A percentile compares a stretch with the other conserved stretches of the same genome.
Conservation (phyloP, 2,329 filamentous ascomycete genomes). For the Macrophomina phaseolina region DNA sequence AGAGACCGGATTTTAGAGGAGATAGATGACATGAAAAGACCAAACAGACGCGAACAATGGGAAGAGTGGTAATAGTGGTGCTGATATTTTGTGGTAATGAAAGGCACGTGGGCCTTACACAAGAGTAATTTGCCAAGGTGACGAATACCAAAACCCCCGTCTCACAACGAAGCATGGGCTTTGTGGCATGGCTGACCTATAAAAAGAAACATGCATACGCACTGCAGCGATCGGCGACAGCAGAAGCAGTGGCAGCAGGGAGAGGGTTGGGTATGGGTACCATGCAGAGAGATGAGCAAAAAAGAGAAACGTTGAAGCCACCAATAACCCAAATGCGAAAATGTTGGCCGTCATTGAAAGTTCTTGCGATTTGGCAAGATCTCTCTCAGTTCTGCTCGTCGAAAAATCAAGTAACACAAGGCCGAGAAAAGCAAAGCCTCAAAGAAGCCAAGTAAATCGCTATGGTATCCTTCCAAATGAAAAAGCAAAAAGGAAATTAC, state of each 20-base stretch:
- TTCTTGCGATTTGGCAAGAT: conserved; percentile 7
- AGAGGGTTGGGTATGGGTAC: conserved; percentile 15
- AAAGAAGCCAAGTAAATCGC: conserved; percentile 9
- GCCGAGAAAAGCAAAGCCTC: conserved; percentile 14
- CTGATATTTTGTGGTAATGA: conserved; percentile 3
- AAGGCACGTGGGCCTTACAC: conserved; percentile 18
- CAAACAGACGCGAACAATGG: background rate
- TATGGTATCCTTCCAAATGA: conserved; percentile 21
- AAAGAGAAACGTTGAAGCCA: background rate
- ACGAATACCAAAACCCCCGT: conserved; percentile 14
- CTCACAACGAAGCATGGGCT: conserved; percentile 18
- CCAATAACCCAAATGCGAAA: background rate
- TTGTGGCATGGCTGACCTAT: conserved; percentile 22
- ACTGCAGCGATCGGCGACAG: conserved; percentile 12
- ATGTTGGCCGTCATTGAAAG: conserved; percentile 8
- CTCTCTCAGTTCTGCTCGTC: conserved; percentile 1
- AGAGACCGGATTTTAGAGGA: background rate
- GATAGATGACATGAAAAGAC: background rate
- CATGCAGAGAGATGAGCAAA: background rate
- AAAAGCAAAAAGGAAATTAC: background rate
- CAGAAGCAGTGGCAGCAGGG: background rate
- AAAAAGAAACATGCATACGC: conserved; percentile 24
- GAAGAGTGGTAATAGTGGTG: background rate
- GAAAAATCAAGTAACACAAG: conserved; percentile 17
- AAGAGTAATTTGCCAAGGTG: conserved; percentile 12